A percentile compares a stretch with the other conserved stretches of the same genome.
These are phyloP conservation scores for Aspergillus eucalypticola DNA, from an alignment of 2,329 filamentous ascomycete species.

Conservation along the genomic window DNA sequence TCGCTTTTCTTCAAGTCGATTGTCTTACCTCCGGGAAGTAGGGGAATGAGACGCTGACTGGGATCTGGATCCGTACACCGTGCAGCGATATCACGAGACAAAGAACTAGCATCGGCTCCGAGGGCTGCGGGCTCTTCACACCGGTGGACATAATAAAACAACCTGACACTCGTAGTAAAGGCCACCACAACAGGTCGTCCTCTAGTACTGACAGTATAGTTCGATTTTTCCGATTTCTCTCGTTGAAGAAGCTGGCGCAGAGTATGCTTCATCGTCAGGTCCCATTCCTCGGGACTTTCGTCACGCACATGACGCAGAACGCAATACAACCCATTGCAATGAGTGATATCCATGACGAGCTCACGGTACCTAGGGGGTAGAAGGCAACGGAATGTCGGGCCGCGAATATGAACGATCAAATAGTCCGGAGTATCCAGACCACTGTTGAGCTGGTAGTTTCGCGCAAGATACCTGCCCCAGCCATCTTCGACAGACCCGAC, in stretches of 20 bases:
- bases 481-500: constrained; percentile 14
- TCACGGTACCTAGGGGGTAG: constrained; percentile 15
- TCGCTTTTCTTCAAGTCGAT: constrained; percentile 14
- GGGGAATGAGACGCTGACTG: constrained; percentile 14
- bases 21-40: constrained; percentile 13
- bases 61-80: constrained; percentile 15
- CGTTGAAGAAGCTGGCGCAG: constrained; percentile 4
- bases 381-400: constrained; percentile 12
- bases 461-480: constrained; percentile 15
- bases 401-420: not conserved
- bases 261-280: constrained; percentile 9
- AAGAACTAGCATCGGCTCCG: not conserved
- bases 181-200: constrained; percentile 17
- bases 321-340: constrained; percentile 11
- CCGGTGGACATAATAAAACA: constrained; percentile 21
- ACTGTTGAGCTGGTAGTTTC: not conserved
- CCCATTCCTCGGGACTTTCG: constrained; percentile 18
- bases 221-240: not conserved
- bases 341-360: constrained; percentile 6
- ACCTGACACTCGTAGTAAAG: constrained; percentile 14
- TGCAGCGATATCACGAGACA: constrained; percentile 8
- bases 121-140: not conserved
- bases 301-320: constrained; percentile 15
- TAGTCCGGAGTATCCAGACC: not conserved
- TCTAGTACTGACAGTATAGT: not conserved